These are phyloP conservation scores for Calocybe gangraenosa DNA, from an alignment of 768 basidiomycete species.

Conservation along the genomic window DNA sequence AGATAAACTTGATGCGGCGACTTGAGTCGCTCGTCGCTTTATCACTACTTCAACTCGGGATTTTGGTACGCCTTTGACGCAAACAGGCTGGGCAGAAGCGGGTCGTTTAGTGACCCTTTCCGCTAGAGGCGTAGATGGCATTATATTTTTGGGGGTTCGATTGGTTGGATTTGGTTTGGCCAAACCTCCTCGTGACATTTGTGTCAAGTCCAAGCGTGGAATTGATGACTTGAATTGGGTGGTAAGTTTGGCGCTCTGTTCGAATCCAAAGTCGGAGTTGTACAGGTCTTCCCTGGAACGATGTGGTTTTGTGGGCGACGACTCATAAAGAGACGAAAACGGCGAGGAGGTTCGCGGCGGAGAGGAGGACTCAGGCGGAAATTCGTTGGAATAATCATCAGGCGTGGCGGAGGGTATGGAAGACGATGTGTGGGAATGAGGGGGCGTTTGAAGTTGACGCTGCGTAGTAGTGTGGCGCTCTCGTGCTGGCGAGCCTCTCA, in stretches of 20 bases:
- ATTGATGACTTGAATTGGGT: slow-evolving; percentile 6
- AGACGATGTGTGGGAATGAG: slow-evolving; percentile 30
- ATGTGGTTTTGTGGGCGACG: slow-evolving; percentile 19
- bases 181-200: background rate
- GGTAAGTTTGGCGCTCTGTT: background rate
- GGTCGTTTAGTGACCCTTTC: background rate
- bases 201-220: slow-evolving; percentile 14
- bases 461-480: background rate
- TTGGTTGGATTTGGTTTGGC: background rate
- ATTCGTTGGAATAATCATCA: slow-evolving; percentile 13
- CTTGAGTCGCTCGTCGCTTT: slow-evolving; percentile 3
- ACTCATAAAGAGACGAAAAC: slow-evolving; percentile 7
- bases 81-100: too few species aligned
- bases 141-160: background rate
- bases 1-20: background rate
- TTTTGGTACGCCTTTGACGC: background rate
- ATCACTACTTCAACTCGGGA: slow-evolving; percentile 16
- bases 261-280: too few species aligned
- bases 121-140: background rate
- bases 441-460: slow-evolving; percentile 37
- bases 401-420: slow-evolving; percentile 20
- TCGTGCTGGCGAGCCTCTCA: slow-evolving; percentile 1
- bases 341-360: slow-evolving; percentile 20
- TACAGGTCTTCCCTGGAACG: background rate
- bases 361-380: slow-evolving; percentile 14